Evolutionary conservation across 2,329 filamentous ascomycete species (phyloP), one percentile per base, ranked within the genome.

Genomic region (Claviceps africana): DNA sequence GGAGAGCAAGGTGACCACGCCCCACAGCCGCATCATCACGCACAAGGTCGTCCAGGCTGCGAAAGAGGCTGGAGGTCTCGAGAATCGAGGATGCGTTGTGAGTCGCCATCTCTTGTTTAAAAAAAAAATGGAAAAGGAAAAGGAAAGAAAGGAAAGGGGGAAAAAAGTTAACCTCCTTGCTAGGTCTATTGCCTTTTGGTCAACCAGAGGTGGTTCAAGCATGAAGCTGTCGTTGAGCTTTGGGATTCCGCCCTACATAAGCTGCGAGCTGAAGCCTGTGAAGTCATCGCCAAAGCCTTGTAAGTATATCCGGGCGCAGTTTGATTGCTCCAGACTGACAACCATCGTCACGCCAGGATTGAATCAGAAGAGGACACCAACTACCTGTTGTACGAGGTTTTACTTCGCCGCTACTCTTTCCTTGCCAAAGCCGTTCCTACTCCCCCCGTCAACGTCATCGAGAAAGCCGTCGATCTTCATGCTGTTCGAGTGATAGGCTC

Each of bases 391-490:
- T 85, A 91, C 59, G 77, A 85, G 15, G 73, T 95, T 2, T 75
- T 98, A 17, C 81, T 98, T 37, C 91, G 89, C 65, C 82, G 91
- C 30, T 98, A 95, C 70, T 88, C 88, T 2, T 84, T 91, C 60
- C 65, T 95, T 8, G 67, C 86, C 42, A 78, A 91, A 56, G 82
- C 81, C 43, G 74, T 85, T 57, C 74, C 85, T 43, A 89, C 88
- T 0, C 71, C 76, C 1, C 86, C 91, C 0, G 77, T 85, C 56
- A 98, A 97, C 62, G 93, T 88, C 22, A 83, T 98, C 54, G 93
- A 98, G 67, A 87, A 88, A 62, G 88, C 93, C 0, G 89, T 97
- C 37, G 93, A 98, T 61, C 71, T 97, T 28, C 93, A 98, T 65
- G 88, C 91, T 1, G 74, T 97, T 46, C 77, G 79, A 15, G 82